These are phyloP conservation scores for Lagenaria siceraria DNA, from an alignment of 306 rosid genomes.

Conservation along the genomic window DNA sequence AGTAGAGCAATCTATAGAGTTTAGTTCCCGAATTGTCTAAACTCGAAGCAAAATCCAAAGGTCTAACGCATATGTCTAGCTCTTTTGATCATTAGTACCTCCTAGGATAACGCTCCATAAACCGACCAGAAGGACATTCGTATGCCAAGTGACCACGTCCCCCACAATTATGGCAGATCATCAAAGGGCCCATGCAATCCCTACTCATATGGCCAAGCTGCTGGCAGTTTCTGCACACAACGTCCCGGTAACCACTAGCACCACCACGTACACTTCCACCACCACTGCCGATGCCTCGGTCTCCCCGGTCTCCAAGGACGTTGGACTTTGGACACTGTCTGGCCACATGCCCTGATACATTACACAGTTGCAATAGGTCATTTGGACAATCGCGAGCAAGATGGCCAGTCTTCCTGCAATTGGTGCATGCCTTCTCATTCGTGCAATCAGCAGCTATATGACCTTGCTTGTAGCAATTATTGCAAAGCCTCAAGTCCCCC, in stretches of 20 bases:
- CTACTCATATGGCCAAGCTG: slow-evolving; percentile 93
- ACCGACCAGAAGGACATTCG: slow-evolving; percentile 94
- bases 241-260: slow-evolving; percentile 44
- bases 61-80: background rate
- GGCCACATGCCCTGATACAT: slow-evolving; percentile 90
- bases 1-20: background rate
- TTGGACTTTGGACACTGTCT: slow-evolving; percentile 76
- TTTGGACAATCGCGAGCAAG: slow-evolving; percentile 97
- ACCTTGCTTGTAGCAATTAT: slow-evolving; percentile 96
- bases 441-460: slow-evolving; percentile 96
- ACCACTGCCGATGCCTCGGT: slow-evolving; percentile 15
- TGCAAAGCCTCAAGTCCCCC: slow-evolving; percentile 90
- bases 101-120: slow-evolving; percentile 82
- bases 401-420: slow-evolving; percentile 94
- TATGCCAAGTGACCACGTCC: slow-evolving; percentile 95
- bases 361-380: slow-evolving; percentile 90
- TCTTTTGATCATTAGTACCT: slow-evolving; percentile 52
- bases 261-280: slow-evolving; percentile 25
- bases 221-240: slow-evolving; percentile 86
- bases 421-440: slow-evolving; percentile 97
- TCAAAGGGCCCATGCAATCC: slow-evolving; percentile 93
- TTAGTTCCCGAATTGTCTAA: background rate
- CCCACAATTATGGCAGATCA: slow-evolving; percentile 96
- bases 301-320: slow-evolving; percentile 41
- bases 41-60: background rate